Conservation (phyloP, 371 early-diverging fungal genomes). For the Mucor velutinosus region DNA sequence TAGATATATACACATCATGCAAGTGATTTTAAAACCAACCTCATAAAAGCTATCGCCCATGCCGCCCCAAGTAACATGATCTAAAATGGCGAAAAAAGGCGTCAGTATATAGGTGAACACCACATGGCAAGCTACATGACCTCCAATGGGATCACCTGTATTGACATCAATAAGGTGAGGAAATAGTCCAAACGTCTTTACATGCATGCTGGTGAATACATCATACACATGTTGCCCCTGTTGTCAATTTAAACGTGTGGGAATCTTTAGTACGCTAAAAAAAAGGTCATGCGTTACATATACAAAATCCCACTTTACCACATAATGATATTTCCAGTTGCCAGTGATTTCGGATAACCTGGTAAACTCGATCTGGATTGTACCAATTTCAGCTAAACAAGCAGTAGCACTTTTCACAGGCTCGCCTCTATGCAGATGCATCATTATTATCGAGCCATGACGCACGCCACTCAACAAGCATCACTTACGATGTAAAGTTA, state of each 20-base stretch:
- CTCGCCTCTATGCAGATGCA: constrained; percentile 25
- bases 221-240: constrained; percentile 55
- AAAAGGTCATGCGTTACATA: background rate
- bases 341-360: constrained; percentile 76
- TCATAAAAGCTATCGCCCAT: constrained; percentile 63
- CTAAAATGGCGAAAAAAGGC: constrained; percentile 2
- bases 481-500: constrained; percentile 38
- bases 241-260: background rate
- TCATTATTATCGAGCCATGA: background rate
- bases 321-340: constrained; percentile 59
- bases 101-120: background rate
- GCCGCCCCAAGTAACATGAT: constrained; percentile 49
- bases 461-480: background rate
- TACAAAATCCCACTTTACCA: constrained; percentile 30
- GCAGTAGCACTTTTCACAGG: constrained; percentile 31
- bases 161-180: constrained; percentile 60
- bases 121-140: background rate
- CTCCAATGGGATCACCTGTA: constrained; percentile 56
- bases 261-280: background rate
- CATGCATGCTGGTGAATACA: constrained; percentile 25
- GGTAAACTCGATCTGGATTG: constrained; percentile 86
- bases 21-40: constrained; percentile 20
- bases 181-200: constrained; percentile 54
- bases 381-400: constrained; percentile 84
- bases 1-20: background rate